These are phyloP conservation scores for Thinopyrum elongatum DNA, from an alignment of 176 grass and related monocot genomes.

Conservation along the genomic window DNA sequence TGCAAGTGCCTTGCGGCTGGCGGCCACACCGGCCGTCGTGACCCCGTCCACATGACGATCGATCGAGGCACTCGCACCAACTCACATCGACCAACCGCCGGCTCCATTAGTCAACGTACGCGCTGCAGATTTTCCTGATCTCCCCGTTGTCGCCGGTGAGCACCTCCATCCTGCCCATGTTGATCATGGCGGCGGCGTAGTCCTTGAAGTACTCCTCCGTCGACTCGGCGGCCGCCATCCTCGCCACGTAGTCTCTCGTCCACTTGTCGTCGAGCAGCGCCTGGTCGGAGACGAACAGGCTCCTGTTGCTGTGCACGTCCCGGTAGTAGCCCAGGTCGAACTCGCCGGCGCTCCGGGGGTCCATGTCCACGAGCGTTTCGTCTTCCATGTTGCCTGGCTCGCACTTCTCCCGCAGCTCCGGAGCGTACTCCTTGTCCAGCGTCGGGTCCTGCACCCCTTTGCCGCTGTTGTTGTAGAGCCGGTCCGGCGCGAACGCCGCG, in stretches of 20 bases:
- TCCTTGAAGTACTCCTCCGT: conserved; percentile 42
- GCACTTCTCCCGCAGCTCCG: conserved; percentile 30
- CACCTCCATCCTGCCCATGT: conserved; percentile 58
- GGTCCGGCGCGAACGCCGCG: conserved; percentile 37
- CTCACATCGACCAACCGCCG: neutral
- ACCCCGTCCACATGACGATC: conserved; percentile 5
- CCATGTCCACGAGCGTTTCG: conserved; percentile 6
- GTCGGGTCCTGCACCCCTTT: conserved; percentile 34
- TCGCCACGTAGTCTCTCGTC: conserved; percentile 44
- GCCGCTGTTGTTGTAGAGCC: conserved; percentile 65
- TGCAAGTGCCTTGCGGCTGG: conserved; percentile 18
- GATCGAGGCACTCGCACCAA: neutral
- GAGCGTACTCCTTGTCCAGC: conserved; percentile 50
- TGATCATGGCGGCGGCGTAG: conserved; percentile 54
- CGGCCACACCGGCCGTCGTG: neutral
- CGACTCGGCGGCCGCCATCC: conserved; percentile 44
- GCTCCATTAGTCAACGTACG: conserved; percentile 33
- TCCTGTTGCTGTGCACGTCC: conserved; percentile 9
- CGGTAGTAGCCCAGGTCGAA: conserved; percentile 58
- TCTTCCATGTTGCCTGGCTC: conserved; percentile 7
- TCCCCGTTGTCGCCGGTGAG: conserved; percentile 46
- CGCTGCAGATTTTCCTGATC: conserved; percentile 50
- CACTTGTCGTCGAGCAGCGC: conserved; percentile 40
- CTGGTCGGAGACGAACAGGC: conserved; percentile 51
- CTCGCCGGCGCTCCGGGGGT: conserved; percentile 6